Evolutionary conservation across 2,329 filamentous ascomycete genomes (phyloP).

Genomic region (Sporothrix protearum): DNA sequence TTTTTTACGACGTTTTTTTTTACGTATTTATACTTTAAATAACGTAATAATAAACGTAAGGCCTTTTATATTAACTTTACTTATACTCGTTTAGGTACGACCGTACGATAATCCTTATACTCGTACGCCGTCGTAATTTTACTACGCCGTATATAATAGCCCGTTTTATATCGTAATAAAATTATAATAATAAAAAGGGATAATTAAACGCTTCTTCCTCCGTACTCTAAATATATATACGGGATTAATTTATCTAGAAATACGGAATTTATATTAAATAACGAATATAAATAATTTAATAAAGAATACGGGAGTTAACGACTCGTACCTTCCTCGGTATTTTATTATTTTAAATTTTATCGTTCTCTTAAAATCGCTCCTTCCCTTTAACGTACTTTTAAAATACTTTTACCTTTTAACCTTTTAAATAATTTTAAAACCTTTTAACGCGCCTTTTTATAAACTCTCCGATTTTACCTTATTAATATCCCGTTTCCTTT

Average conservation of each 20-base stretch:
- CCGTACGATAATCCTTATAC: neutral
- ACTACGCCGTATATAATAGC: conserved; percentile 3
- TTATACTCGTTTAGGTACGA: neutral
- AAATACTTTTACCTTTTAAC: neutral
- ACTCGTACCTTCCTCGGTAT: neutral
- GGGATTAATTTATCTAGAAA: neutral
- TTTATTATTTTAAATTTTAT: neutral
- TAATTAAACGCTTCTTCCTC: conserved; percentile 20
- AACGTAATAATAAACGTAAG: conserved; percentile 1
- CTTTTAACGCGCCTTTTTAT: neutral
- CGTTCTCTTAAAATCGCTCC: neutral
- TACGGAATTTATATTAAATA: neutral
- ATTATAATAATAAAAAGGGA: conserved; percentile 15
- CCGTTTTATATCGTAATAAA: conserved; percentile 10
- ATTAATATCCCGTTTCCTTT: neutral
- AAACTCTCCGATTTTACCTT: conserved; percentile 7
- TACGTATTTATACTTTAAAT: neutral
- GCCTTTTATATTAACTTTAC: neutral
- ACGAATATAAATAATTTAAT: neutral
- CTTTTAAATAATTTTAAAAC: neutral
- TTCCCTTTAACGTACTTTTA: neutral
- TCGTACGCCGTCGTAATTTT: neutral
- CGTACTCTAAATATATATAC: no score
- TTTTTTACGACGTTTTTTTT: no score
- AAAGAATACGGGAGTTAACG: neutral